phyloP scores from a whole-genome alignment of 176 grass and related monocot genomes.

The Avena atlantica region DNA sequence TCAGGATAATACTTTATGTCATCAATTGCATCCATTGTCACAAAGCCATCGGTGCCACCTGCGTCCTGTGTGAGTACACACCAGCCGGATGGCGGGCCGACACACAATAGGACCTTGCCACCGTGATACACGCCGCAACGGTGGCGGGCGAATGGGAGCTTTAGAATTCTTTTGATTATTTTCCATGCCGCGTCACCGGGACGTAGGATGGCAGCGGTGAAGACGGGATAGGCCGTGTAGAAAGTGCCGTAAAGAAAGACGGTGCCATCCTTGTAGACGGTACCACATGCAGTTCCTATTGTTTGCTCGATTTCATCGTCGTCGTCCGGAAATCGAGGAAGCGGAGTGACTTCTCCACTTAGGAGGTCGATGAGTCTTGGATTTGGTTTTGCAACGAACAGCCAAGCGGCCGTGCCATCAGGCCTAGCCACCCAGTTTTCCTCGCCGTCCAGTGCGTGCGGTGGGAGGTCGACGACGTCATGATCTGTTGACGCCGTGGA shows the following conservation, averaged over 20 bases:
- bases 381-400: not conserved
- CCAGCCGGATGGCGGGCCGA: not conserved
- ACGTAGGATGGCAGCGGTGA: not conserved
- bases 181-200: not conserved
- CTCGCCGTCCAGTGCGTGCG: too few species aligned
- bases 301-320: not conserved
- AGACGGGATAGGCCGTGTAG: not conserved
- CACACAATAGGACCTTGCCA: not conserved
- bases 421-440: not conserved
- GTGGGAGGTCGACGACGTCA: too few species aligned
- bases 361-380: not conserved
- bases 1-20: not conserved
- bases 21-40: not conserved
- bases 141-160: not conserved
- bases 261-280: not conserved
- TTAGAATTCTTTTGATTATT: not conserved
- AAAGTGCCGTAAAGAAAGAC: not conserved
- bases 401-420: not conserved
- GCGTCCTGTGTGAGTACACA: not conserved
- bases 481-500: too few species aligned
- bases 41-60: not conserved
- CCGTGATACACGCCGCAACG: not conserved
- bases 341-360: not conserved
- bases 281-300: not conserved
- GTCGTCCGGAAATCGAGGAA: not conserved